Percentiles rank a stretch among this genome's conserved stretches.
phyloP scores from a whole-genome alignment of 2,329 filamentous ascomycete genomes.

The Cytospora piceicola region DNA sequence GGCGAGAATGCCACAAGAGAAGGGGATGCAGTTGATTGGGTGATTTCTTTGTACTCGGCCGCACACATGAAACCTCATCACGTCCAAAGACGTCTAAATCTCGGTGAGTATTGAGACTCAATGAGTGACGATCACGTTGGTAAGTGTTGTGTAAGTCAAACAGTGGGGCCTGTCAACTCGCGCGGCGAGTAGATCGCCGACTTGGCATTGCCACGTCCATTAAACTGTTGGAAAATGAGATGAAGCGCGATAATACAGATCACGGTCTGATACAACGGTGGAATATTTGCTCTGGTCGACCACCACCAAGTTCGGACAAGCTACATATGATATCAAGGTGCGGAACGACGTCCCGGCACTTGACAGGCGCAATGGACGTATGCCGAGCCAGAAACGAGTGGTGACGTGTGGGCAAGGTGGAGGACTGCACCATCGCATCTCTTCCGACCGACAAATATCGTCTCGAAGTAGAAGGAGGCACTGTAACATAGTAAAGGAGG shows the following conservation, averaged over 20 bases:
- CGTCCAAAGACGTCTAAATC: neutral
- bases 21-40: neutral
- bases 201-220: neutral
- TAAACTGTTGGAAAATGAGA: neutral
- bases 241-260: neutral
- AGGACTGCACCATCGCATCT: neutral
- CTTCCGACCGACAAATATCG: neutral
- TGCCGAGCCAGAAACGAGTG: too few species aligned
- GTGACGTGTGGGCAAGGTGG: neutral
- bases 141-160: neutral
- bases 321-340: neutral
- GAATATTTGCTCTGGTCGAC: neutral
- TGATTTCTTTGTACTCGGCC: neutral
- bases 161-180: neutral
- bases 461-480: neutral
- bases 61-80: neutral
- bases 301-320: neutral
- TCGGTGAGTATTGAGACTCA: neutral
- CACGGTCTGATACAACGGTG: neutral
- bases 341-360: neutral
- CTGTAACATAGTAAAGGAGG: neutral
- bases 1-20: neutral
- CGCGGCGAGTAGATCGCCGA: neutral
- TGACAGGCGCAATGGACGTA: neutral
- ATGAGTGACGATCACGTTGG: neutral